Evolutionary conservation across 1,284 basidiomycete genomes (phyloP), one percentile per base, ranked within the genome.

Genomic region (Apiotrichum veenhuisii): DNA sequence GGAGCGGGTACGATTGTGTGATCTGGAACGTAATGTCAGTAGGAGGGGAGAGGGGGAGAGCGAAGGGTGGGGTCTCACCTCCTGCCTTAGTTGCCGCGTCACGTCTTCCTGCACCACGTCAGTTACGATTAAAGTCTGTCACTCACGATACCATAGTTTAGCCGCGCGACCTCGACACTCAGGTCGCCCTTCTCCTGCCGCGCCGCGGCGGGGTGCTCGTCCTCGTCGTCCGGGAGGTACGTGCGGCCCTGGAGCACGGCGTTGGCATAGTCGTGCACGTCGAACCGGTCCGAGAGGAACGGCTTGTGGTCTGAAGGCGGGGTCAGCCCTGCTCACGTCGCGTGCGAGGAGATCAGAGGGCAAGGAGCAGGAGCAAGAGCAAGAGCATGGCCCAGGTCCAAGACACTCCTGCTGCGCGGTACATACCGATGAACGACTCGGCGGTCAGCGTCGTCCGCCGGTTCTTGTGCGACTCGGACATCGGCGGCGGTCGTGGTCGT

Each of bases 261-360:
- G 72, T 91, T 92, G 5, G 91, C 91, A 71, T 93, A 94, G 53
- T 88, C 86, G 71, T 90, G 87, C 18, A 90, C 82, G 71, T 93
- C 87, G 73, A 95, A 96, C 42, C 84, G 80, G 8, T 84, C 74
- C 14, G 74, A 74, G 26, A 75, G 66, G 62, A 77, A 78, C 15
- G 75, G 72, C 50, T 70, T 66, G 52, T 73, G 70, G 56, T 78
- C 77, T 74, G 63, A 25, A n/a, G 23, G 22, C 30, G 55, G 42
- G 17, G 20, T 33, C n/a, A 20, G 44, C 9, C 7, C 27, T 33
- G 11, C 5, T 27, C 3, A 4, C 12, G 9, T 7, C 5, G 45
- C 30, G 10, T 12, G 20, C 27, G n/a, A n/a, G n/a, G n/a, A n/a
- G n/a, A n/a, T n/a, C n/a, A n/a, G 30, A 30, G 7, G 30, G 7